Percentiles rank a stretch among this genome's conserved stretches.
Conservation (phyloP, 768 basidiomycete genomes). For the Tricholoma flavovirens region DNA sequence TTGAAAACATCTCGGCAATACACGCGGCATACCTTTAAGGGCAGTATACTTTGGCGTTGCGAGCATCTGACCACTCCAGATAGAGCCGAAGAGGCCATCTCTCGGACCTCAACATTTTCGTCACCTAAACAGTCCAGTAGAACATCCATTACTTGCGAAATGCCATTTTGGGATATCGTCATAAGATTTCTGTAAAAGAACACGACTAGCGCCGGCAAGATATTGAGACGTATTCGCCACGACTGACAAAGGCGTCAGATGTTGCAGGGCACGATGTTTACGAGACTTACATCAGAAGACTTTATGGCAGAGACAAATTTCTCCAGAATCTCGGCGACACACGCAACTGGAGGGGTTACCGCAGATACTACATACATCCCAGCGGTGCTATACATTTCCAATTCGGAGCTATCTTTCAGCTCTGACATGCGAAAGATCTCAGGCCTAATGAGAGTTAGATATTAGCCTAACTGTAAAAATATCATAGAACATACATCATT, state of each 20-base stretch:
- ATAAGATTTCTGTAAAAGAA: slow-evolving; percentile 90
- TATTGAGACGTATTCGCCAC: slow-evolving; percentile 86
- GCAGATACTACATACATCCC: slow-evolving; percentile 81
- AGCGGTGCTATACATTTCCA: slow-evolving; percentile 76
- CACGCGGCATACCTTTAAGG: slow-evolving; percentile 58
- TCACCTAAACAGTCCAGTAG: slow-evolving; percentile 80
- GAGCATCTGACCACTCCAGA: slow-evolving; percentile 87
- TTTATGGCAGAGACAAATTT: slow-evolving; percentile 69
- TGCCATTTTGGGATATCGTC: slow-evolving; percentile 60
- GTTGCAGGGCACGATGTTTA: neutral
- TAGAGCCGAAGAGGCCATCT: slow-evolving; percentile 82
- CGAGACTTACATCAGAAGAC: slow-evolving; percentile 57
- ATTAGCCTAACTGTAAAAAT: neutral
- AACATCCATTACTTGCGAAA: slow-evolving; percentile 74
- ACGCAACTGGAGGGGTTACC: slow-evolving; percentile 65
- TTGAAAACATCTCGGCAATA: slow-evolving; percentile 1
- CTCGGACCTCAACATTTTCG: slow-evolving; percentile 89
- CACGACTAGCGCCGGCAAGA: slow-evolving; percentile 80
- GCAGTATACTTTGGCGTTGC: slow-evolving; percentile 80
- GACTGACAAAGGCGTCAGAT: slow-evolving; percentile 42
- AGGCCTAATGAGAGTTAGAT: slow-evolving; percentile 42
- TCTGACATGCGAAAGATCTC: slow-evolving; percentile 89
- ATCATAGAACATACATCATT: slow-evolving; percentile 55
- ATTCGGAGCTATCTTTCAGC: slow-evolving; percentile 76
- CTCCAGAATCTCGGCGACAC: slow-evolving; percentile 52